phyloP scores from a whole-genome alignment of 2,329 filamentous ascomycete genomes.

The Curvularia verruculosa region DNA sequence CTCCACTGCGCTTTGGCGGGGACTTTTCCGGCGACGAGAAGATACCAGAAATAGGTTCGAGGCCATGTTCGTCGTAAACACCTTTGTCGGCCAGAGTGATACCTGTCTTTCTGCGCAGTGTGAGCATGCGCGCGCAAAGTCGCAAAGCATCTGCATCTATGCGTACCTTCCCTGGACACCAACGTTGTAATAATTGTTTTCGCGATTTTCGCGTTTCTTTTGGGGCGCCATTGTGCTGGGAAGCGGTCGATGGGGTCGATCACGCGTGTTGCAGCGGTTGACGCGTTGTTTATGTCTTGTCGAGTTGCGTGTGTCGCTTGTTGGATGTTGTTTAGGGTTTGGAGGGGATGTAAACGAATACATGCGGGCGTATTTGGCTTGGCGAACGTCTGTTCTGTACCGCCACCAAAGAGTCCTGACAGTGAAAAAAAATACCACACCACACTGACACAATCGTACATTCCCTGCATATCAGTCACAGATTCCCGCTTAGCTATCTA shows the following conservation, averaged over 20 bases:
- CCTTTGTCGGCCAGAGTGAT: slow-evolving; percentile 79
- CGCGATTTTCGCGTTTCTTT: slow-evolving; percentile 47
- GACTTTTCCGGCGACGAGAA: slow-evolving; percentile 83
- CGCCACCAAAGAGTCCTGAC: background rate
- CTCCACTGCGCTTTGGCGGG: slow-evolving; percentile 52
- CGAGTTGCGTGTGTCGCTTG: slow-evolving; percentile 8
- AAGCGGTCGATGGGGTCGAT: background rate
- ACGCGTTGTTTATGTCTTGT: slow-evolving; percentile 16
- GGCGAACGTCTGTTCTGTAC: slow-evolving; percentile 4
- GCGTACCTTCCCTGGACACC: slow-evolving; percentile 49
- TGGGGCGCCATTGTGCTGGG: slow-evolving; percentile 39
- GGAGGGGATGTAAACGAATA: slow-evolving; percentile 24
- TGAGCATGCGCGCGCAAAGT: slow-evolving; percentile 20
- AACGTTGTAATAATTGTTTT: slow-evolving; percentile 50
- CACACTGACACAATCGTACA: background rate
- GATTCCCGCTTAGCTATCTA: no score
- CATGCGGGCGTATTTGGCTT: slow-evolving; percentile 14
- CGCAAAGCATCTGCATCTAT: slow-evolving; percentile 10
- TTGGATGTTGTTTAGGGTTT: slow-evolving; percentile 31
- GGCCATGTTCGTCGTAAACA: slow-evolving; percentile 85
- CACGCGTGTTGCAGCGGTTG: slow-evolving; percentile 27
- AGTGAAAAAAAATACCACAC: no score
- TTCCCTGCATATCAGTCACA: background rate
- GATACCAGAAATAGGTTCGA: slow-evolving; percentile 84
- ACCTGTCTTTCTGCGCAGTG: slow-evolving; percentile 77